These are phyloP conservation scores for Eutrema heterophyllum DNA, from an alignment of 345 rosid genomes.

Conservation along the genomic window DNA sequence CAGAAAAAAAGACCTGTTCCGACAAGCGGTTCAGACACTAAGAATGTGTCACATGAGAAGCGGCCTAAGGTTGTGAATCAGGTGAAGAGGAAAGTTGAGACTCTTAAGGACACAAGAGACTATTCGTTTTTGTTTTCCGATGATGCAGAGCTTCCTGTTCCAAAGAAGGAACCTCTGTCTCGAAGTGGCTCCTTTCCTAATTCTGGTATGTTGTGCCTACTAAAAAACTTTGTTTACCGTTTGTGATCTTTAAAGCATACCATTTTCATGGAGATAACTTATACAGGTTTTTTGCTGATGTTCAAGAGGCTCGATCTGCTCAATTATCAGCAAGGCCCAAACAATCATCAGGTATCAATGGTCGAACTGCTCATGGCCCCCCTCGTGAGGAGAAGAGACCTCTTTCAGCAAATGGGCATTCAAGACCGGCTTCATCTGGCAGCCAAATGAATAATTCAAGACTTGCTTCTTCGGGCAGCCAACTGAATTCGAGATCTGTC, in stretches of 20 bases:
- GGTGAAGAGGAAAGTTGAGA: slow-evolving; percentile 55
- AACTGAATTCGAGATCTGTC: slow-evolving; percentile 19
- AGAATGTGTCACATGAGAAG: slow-evolving; percentile 29
- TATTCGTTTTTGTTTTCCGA: slow-evolving; percentile 84
- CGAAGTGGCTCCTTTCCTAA: slow-evolving; percentile 36
- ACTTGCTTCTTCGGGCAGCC: slow-evolving; percentile 31
- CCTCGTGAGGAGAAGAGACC: slow-evolving; percentile 48
- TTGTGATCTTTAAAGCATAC: slow-evolving; percentile 34
- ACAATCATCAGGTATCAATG: slow-evolving; percentile 40
- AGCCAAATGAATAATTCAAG: slow-evolving; percentile 37
- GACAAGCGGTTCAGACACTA: slow-evolving; percentile 34
- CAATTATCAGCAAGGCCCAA: slow-evolving; percentile 47
- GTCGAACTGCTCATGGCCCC: slow-evolving; percentile 36
- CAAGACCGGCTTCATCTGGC: slow-evolving; percentile 34
- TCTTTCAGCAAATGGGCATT: slow-evolving; percentile 36
- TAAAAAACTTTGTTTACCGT: slow-evolving; percentile 1
- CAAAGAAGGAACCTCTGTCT: slow-evolving; percentile 45
- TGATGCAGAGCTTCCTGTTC: slow-evolving; percentile 63
- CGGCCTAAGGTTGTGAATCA: slow-evolving; percentile 42
- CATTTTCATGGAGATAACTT: slow-evolving; percentile 63
- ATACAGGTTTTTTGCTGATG: slow-evolving; percentile 66
- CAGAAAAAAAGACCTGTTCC: slow-evolving; percentile 55
- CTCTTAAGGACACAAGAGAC: slow-evolving; percentile 73
- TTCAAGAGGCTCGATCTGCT: slow-evolving; percentile 69
- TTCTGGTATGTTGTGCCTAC: slow-evolving; percentile 52